These are phyloP conservation scores for Clavispora phyllophila DNA, from an alignment of 805 yeast genomes.

Conservation along the genomic window DNA sequence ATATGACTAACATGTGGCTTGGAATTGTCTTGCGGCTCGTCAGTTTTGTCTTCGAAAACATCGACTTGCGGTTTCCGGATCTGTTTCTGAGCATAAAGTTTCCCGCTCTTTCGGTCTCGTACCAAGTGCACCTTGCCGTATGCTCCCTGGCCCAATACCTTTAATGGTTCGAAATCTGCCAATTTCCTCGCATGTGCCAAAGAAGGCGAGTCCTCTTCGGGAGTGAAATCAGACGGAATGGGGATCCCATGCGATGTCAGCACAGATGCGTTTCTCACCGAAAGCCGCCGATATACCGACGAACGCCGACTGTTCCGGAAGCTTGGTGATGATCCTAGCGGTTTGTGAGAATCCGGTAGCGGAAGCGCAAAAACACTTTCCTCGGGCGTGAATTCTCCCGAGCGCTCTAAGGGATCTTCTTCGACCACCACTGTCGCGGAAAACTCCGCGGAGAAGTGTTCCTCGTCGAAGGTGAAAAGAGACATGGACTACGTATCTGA, in stretches of 20 bases:
- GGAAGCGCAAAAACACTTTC: neutral
- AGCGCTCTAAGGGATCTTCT: neutral
- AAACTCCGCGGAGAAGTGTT: constrained; percentile 11
- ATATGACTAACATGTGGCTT: constrained; percentile 14
- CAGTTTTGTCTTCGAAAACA: constrained; percentile 14
- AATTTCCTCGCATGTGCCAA: constrained; percentile 20
- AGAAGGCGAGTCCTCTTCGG: constrained; percentile 1
- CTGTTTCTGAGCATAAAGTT: constrained; percentile 41
- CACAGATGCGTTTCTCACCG: constrained; percentile 12
- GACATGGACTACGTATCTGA: constrained; percentile 7
- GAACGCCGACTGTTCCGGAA: constrained; percentile 10
- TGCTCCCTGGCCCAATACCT: constrained; percentile 40
- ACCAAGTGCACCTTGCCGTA: constrained; percentile 42
- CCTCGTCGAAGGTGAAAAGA: constrained; percentile 16
- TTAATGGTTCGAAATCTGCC: constrained; percentile 37
- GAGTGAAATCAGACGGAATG: constrained; percentile 13
- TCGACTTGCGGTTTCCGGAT: constrained; percentile 27
- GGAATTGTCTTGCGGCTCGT: constrained; percentile 1
- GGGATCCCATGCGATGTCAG: constrained; percentile 9
- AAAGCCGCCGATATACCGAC: constrained; percentile 15
- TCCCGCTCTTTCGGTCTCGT: constrained; percentile 32
- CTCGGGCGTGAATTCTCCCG: neutral
- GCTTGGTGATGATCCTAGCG: neutral
- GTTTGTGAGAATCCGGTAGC: neutral
- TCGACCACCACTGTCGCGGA: constrained; percentile 5